Evolutionary conservation across 768 basidiomycete genomes (phyloP), one percentile per base, ranked within the genome.

Genomic region (Pulveroboletus sp.): DNA sequence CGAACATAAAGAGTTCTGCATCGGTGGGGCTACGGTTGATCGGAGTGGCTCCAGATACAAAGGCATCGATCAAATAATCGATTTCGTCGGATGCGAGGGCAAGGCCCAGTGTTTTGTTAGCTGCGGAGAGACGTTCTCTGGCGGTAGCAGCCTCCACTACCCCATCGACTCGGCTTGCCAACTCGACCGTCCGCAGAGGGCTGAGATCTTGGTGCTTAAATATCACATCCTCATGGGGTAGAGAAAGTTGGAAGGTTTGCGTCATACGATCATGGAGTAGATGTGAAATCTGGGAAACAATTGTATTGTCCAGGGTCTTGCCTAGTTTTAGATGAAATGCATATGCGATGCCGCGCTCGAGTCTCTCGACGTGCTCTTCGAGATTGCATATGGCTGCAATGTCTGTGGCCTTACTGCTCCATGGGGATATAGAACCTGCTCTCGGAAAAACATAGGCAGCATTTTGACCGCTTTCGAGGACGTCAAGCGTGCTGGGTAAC

Each of bases 1-100:
- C 95, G 69, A 98, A 99, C 96, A 98, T 99, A 80, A 99, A 99
- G 8, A 99, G 76, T 66, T 99, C 96, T 3, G 95, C 94, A 64
- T 98, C 96, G 35, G 90, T 96, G 8, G 95, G 96, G 64, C 92
- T 86, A 32, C 94, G 83, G 42, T 76, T 75, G 67, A 88, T 81
- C 1, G 87, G 77, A 11, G 75, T 64, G 6, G 73, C 50, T 6
- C 87, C 86, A n/a, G 85, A 75, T 26, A 89, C 76, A 69, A 93
- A 99, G 10, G 89, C 93, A 46, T 88, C 77, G 56, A 96, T 79
- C 55, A 98, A 83, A 69, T 97, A 99, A 59, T 86, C 81, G 54
- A 98, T 89, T 67, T 99, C 96, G 48, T 93, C 88, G 0, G 79
- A 59, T 0, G 93, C 87, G 7, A 99, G 80, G 0, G 96, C 96